Evolutionary conservation across 2,329 filamentous ascomycete species (phyloP), one percentile per base, ranked within the genome.

Genomic region (Colletotrichum falcatum): DNA sequence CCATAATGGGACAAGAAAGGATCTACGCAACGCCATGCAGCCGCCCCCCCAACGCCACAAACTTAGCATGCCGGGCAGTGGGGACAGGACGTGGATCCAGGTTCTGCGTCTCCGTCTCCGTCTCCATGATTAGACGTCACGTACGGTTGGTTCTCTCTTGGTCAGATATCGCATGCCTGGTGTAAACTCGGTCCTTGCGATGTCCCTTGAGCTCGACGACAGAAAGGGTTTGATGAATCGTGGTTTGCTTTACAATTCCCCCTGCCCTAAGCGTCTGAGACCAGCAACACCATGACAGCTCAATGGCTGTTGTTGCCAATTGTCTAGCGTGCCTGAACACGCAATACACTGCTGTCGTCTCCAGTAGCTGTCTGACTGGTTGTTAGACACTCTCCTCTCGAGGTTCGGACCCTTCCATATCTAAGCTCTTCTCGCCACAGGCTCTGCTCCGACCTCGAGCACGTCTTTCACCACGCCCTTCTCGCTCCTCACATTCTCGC

Each of bases 341-440:
- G n/a, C 53, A 26, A 55, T 7, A 26, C 20, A 23, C 20, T 26
- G 11, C n/a, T 9, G 18, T 5, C 33, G 11, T 39, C 16, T 37
- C 59, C 30, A 16, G 44, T 18, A 61, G 44, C 42, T 20, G 44
- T 16, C 58, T 44, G n/a, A 33, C 28, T 7, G 20, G 44, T 23
- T 46, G n/a, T 44, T 48, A 18, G 12, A 18, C 23, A 37, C 28
- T 61, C 23, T 26, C 12, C 14, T 16, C 16, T 18, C 8, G 8
- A 39, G 44, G 18, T 5, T 9, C n/a, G 2, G 2, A 23, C 12
- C 51, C 5, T n/a, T 33, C 4, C 44, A 14, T 4, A 44, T 37
- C 63, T 51, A 72, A 18, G 68, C 67, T 61, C 53, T 61, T n/a
- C 60, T 62, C 30, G 61, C 65, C 33, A 71, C 65, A 51, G 71